Evolutionary conservation across 2,329 filamentous ascomycete genomes (phyloP).

Genomic region (Didymella pomorum): DNA sequence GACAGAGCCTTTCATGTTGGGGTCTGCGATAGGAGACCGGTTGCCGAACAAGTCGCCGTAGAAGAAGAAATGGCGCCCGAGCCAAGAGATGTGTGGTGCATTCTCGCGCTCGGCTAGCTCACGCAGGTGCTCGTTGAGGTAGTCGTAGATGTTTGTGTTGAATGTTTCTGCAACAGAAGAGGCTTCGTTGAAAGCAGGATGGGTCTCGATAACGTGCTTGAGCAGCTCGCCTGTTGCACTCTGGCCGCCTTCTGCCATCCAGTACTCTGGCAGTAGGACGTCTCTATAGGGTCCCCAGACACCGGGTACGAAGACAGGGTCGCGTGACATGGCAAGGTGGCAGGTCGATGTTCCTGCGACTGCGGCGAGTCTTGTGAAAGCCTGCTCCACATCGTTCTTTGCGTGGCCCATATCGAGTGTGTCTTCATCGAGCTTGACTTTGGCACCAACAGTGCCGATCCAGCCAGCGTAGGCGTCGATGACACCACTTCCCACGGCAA

Average conservation of each 20-base stretch:
- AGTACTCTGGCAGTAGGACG: constrained; percentile 88
- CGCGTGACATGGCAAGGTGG: constrained; percentile 92
- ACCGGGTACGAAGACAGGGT: constrained; percentile 91
- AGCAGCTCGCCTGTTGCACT: constrained; percentile 94
- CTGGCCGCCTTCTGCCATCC: constrained; percentile 97
- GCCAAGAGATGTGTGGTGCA: constrained; percentile 81
- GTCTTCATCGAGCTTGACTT: constrained; percentile 77
- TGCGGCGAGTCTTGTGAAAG: constrained; percentile 89
- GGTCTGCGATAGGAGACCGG: constrained; percentile 89
- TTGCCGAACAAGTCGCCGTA: constrained; percentile 98
- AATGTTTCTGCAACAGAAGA: constrained; percentile 79
- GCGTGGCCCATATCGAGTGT: constrained; percentile 72
- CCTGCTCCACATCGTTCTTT: constrained; percentile 88
- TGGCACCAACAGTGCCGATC: constrained; percentile 98
- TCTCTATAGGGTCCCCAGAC: constrained; percentile 98
- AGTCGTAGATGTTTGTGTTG: constrained; percentile 92
- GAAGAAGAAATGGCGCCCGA: constrained; percentile 96
- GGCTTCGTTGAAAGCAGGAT: constrained; percentile 86
- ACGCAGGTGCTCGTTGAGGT: constrained; percentile 85
- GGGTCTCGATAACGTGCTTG: constrained; percentile 93
- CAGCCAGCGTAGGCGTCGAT: constrained; percentile 99
- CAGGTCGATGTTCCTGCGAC: constrained; percentile 98
- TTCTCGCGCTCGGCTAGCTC: constrained; percentile 73
- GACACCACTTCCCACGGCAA: constrained; percentile 93
- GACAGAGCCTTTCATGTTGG: constrained; percentile 89